Base-by-base conservation (phyloP, 352 stramenopile genomes). In the Phytophthora agathidicida region DNA sequence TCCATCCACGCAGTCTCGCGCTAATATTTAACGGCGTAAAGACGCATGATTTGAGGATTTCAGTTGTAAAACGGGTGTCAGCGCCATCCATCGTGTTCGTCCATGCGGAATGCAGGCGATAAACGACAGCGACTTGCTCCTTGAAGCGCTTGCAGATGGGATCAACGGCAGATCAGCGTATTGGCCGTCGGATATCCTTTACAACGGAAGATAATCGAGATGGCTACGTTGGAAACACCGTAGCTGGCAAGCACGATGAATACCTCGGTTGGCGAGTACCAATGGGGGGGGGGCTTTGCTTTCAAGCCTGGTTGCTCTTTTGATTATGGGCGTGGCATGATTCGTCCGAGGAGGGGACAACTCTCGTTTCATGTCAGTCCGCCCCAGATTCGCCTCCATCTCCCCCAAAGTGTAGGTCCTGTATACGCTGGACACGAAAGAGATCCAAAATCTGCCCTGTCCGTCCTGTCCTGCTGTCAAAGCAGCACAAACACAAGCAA, bases 321-420 rank as follows among this genome's bases (percentile, higher is more conserved):
- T 64, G 46, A 64, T 58, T 58, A 46, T 64, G 45, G 13, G 8
- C 8, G 16, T 23, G 5, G 17, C 7, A n/a, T 58, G 46, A 64
- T 64, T 64, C 2, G 55, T 58, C 44, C 30, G 22, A 64, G 45
- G 55, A 28, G 45, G 45, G 55, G 57, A 47, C 55, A 57, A 42
- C 30, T 38, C 22, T 44, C 20, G 28, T 22, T 7, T 20, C n/a
- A 20, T 2, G 24, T 23, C 30, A 45, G 11, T 45, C 20, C 37
- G 27, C n/a, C 13, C 38, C 23, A 31, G 26, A 43, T 26, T n/a
- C 10, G 16, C 16, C 10, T 43, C 19, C 1, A 43, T 28, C 1
- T 42, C 10, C 44, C n/a, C n/a, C n/a, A n/a, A 52, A 42, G 17
- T n/a, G 28, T 42, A 42, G 28, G 22, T 23, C 24, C 16, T 42